A percentile compares a stretch with the other conserved stretches of the same genome.
phyloP scores from a whole-genome alignment of 169 alveolate genomes.

The Plasmodium coatneyi region DNA sequence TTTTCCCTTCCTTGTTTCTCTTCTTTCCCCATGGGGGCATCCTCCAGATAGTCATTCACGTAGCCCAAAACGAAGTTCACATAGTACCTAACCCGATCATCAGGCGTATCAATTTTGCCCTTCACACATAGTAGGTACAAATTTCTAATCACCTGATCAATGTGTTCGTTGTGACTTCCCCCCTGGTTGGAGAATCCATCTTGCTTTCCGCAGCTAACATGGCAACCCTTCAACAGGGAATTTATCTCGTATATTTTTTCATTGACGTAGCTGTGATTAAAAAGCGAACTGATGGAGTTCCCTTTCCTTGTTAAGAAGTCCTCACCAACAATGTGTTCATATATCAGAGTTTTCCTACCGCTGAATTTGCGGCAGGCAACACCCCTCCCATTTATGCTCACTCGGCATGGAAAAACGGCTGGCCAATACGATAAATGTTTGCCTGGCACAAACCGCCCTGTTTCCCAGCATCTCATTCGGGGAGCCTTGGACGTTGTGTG shows the following conservation, averaged over 20 bases:
- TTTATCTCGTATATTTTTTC: conserved; percentile 30
- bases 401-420: not conserved
- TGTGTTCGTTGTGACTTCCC: not conserved
- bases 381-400: not conserved
- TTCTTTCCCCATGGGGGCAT: not conserved
- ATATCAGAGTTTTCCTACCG: conserved; percentile 23
- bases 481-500: not conserved
- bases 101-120: conserved; percentile 40
- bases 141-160: conserved; percentile 34
- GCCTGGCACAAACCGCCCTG: not conserved
- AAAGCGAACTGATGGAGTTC: conserved; percentile 13
- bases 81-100: conserved; percentile 41
- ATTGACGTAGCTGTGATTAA: conserved; percentile 57
- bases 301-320: conserved; percentile 36
- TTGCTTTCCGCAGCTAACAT: not conserved
- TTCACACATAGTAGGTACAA: conserved; percentile 55
- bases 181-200: not conserved
- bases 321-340: conserved; percentile 12
- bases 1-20: not conserved
- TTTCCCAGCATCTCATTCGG: not conserved
- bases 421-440: not conserved
- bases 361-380: not conserved
- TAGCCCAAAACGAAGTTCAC: conserved; percentile 12
- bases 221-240: not conserved
- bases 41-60: conserved; percentile 16